Conservation (phyloP, 768 basidiomycete genomes). For the Scleroderma bovista region DNA sequence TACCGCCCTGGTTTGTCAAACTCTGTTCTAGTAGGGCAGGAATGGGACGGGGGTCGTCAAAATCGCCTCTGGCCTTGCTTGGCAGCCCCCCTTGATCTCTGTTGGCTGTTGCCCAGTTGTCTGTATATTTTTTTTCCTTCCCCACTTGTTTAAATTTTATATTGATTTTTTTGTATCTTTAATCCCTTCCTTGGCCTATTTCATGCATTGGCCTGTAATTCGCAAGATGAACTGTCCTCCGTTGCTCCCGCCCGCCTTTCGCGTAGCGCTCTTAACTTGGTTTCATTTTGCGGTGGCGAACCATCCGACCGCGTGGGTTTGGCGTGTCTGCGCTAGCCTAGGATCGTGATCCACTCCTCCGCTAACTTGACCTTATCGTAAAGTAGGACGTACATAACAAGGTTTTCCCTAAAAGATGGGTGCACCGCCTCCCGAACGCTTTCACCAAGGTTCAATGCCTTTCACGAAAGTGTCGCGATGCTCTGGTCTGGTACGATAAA, state of each 20-base stretch:
- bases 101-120: not conserved
- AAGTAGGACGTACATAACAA: not conserved
- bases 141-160: constrained; percentile 1
- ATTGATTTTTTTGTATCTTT: no score
- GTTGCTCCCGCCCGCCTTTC: constrained; percentile 5
- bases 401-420: not conserved
- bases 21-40: no score
- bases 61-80: constrained; percentile 5
- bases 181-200: not conserved
- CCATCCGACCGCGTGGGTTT: not conserved
- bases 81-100: not conserved
- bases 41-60: not conserved
- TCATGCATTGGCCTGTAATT: constrained; percentile 26
- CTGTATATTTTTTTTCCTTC: not conserved
- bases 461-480: no score
- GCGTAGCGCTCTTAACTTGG: not conserved
- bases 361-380: no score
- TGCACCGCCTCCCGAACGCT: no score
- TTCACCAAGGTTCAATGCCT: no score
- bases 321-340: not conserved
- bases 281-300: not conserved
- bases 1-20: no score
- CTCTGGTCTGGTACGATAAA: no score
- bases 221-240: constrained; percentile 13
- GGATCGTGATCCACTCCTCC: no score